Base-by-base conservation (phyloP, 129 eudicot species). In the Flaveria trinervia region DNA sequence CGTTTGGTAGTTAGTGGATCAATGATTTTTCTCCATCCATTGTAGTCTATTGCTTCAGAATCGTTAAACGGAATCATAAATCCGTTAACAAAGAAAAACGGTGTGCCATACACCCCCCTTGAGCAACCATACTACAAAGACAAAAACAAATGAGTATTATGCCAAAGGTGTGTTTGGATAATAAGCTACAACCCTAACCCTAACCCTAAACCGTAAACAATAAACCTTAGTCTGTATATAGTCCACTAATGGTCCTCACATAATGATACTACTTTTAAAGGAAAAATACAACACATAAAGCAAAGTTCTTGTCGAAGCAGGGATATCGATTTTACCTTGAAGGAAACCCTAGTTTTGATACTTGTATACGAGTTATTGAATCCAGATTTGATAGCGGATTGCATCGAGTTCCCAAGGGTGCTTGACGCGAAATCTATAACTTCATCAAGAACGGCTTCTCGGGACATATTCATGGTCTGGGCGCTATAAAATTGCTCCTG, bases 31-130 rank as follows among this genome's bases (percentile, higher is more conserved):
- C 87, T 90, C 98, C 97, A 93, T 54, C 82, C 86, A 15, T 74
- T 12, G 48, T 86, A 93, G 65, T 83, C 85, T 0, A 88, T 56
- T 9, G 89, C 11, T 17, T 13, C 85, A 70, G 44, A 85, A 62
- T 78, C 95, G 28, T 68, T 84, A 56, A 82, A 80, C 13, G 96
- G 88, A 66, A 93, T 62, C 7, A 77, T 68, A 72, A 90, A 90
- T 17, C 98, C 98, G 50, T 93, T 93, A 0, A 93, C 87, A 36
- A 82, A 86, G 88, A 93, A 93, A 60, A 77, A 73, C 0, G 97
- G 97, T 0, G 98, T 85, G 33, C 97, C 98, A 62, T 82, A 88
- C 60, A 93, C 98, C 26, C 96, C 97, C 79, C 92, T 83, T 62
- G 86, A 68, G 76, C 98, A 88, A 70, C 98, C 98, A 71, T 90